These are phyloP conservation scores for Austroboletus novae-zelandiae DNA, from an alignment of 1,284 basidiomycete species.

Conservation along the genomic window DNA sequence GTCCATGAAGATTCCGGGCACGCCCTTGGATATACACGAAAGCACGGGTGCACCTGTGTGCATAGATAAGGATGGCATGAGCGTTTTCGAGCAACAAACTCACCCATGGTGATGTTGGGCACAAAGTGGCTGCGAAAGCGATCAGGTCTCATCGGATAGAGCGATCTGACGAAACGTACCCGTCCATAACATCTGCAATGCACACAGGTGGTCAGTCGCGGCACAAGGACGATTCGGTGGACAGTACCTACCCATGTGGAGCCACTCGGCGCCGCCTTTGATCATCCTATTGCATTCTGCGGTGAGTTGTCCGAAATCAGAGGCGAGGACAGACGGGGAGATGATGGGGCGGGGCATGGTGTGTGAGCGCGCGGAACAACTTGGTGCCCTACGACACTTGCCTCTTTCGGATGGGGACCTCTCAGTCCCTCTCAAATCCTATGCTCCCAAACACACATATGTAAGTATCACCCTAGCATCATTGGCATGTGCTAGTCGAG, in stretches of 20 bases:
- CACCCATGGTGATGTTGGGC: conserved; percentile 96
- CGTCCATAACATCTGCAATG: conserved; percentile 89
- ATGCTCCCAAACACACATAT: no score
- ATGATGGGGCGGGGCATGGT: conserved; percentile 85
- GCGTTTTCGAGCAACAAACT: conserved; percentile 6
- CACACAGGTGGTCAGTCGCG: conserved; percentile 4
- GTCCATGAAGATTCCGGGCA: conserved; percentile 98
- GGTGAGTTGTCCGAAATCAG: conserved; percentile 91
- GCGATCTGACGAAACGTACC: conserved; percentile 45
- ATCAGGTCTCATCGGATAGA: conserved; percentile 8
- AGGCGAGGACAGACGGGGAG: conserved; percentile 87
- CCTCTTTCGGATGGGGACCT: conserved; percentile 20
- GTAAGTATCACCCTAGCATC: no score
- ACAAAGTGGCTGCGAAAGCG: conserved; percentile 81
- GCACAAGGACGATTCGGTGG: conserved; percentile 6
- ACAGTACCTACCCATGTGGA: conserved; percentile 81
- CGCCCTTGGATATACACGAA: conserved; percentile 81
- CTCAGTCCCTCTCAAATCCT: no score
- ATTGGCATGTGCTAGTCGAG: no score
- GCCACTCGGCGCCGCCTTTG: conserved; percentile 89
- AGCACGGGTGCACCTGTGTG: conserved; percentile 83
- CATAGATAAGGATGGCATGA: no score
- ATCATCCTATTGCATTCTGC: conserved; percentile 94
- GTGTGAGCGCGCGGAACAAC: neutral
- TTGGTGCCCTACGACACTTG: conserved; percentile 20